These are phyloP conservation scores for Colletotrichum kahawae DNA, from an alignment of 2,329 filamentous ascomycete genomes.

Conservation along the genomic window DNA sequence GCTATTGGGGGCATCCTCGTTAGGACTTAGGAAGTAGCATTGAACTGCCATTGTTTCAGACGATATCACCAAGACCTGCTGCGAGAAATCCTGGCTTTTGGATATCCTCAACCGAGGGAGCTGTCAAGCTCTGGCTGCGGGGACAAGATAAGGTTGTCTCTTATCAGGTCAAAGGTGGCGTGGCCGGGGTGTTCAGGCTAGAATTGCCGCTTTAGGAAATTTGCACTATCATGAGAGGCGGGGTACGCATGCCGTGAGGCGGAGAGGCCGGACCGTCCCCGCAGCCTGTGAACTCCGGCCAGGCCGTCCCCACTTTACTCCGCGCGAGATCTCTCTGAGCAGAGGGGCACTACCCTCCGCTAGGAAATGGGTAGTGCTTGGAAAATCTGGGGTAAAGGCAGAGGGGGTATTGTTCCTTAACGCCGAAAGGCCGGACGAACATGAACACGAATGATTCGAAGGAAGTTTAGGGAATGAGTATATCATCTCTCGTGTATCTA, in stretches of 20 bases:
- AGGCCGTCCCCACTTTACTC: background rate
- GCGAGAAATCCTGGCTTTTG: background rate
- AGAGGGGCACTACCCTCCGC: background rate
- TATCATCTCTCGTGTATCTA: background rate
- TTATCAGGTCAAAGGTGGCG: background rate
- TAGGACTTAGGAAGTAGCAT: background rate
- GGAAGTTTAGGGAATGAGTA: background rate
- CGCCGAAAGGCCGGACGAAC: background rate
- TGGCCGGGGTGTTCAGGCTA: background rate
- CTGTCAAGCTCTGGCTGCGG: background rate
- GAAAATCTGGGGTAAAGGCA: background rate
- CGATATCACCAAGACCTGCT: no score
- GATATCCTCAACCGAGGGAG: background rate
- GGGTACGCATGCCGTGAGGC: background rate
- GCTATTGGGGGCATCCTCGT: background rate
- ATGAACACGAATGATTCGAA: background rate
- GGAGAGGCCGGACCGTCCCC: background rate
- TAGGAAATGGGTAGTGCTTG: background rate
- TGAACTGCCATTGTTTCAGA: background rate
- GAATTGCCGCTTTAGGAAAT: background rate
- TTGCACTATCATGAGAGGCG: background rate
- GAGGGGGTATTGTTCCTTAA: background rate
- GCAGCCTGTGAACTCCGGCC: background rate
- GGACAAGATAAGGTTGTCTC: background rate
- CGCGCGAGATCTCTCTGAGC: background rate